Conservation (phyloP, 169 alveolate genomes). For the Perkinsus chesapeaki region DNA sequence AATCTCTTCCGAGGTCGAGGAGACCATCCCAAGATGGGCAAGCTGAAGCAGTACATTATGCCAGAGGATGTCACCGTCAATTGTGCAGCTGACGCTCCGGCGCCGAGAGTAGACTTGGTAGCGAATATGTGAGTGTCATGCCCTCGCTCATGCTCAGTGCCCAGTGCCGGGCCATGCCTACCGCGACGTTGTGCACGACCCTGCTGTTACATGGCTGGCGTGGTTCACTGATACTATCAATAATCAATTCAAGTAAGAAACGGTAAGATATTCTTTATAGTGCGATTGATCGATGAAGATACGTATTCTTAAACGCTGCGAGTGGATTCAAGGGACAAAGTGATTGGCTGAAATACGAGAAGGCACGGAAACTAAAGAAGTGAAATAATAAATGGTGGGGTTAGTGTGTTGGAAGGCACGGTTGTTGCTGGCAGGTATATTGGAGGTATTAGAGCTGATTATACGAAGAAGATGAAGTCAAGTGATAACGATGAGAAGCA, state of each 20-base stretch:
- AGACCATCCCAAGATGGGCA: constrained; percentile 96
- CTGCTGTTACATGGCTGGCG: constrained; percentile 93
- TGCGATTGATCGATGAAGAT: neutral
- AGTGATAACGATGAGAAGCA: constrained; percentile 46
- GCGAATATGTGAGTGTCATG: neutral
- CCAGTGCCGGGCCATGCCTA: constrained; percentile 93
- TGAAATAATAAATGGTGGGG: neutral
- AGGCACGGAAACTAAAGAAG: constrained; percentile 85
- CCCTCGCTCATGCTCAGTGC: constrained; percentile 19
- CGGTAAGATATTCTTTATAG: neutral
- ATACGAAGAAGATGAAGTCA: constrained; percentile 62
- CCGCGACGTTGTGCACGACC: constrained; percentile 91
- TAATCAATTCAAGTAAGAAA: constrained; percentile 47
- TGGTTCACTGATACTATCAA: constrained; percentile 85
- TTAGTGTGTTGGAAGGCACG: neutral
- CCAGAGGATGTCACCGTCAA: constrained; percentile 91
- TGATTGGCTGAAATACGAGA: constrained; percentile 91
- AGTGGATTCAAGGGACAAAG: constrained; percentile 90
- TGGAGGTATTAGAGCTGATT: constrained; percentile 79
- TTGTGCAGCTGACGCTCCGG: constrained; percentile 89
- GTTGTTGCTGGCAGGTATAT: constrained; percentile 35
- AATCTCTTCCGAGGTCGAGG: constrained; percentile 99
- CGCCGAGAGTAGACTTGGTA: constrained; percentile 71
- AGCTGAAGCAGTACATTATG: constrained; percentile 68
- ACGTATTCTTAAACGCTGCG: constrained; percentile 53